Evolutionary conservation across 768 basidiomycete species (phyloP).

Genomic region (Auricularia sp.): DNA sequence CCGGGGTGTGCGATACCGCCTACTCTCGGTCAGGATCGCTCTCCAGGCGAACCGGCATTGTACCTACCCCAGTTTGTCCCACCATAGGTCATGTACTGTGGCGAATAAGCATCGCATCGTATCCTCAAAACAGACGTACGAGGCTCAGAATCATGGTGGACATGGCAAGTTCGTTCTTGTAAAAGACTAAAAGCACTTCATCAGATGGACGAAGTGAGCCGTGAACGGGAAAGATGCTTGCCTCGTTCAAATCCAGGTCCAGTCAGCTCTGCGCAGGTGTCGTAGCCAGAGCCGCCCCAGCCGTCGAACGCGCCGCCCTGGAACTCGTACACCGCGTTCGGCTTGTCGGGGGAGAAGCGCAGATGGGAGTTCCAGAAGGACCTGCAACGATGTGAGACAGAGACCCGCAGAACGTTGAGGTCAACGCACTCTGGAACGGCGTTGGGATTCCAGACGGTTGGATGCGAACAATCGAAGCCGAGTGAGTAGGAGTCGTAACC

Average conservation of each 20-base stretch:
- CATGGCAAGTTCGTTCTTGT: constrained; percentile 37
- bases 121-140: constrained; percentile 32
- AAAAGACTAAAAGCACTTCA: constrained; percentile 26
- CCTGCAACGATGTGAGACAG: not conserved
- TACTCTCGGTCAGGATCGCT: no score
- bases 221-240: no score
- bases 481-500: constrained; percentile 31
- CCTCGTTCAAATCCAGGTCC: constrained; percentile 35
- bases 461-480: constrained; percentile 43
- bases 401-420: not conserved
- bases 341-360: constrained; percentile 25
- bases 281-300: constrained; percentile 15
- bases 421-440: not conserved
- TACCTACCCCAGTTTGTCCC: constrained; percentile 36
- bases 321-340: constrained; percentile 35
- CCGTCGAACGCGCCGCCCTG: constrained; percentile 44
- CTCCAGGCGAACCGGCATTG: no score
- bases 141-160: constrained; percentile 38
- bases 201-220: constrained; percentile 13
- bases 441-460: constrained; percentile 29
- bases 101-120: constrained; percentile 1
- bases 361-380: constrained; percentile 27
- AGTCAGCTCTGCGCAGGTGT: constrained; percentile 9
- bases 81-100: constrained; percentile 43
- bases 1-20: constrained; percentile 39